A percentile compares a stretch with the other conserved stretches of the same genome.
Conservation (phyloP, 1,139 yeast species). For the Zygosaccharomyces sapae region DNA sequence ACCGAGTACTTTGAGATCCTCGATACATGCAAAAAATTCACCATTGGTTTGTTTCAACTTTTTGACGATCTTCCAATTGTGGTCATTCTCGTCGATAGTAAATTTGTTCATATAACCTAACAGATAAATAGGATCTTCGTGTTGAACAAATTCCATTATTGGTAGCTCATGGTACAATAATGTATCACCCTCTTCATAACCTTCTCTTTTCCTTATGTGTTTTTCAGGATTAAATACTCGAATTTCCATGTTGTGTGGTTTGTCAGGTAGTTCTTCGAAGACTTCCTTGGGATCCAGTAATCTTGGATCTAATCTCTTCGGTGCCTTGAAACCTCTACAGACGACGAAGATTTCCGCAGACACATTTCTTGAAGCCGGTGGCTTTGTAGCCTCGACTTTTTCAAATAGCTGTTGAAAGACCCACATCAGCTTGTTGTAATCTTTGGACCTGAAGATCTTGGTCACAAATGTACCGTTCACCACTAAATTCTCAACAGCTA, state of each 20-base stretch:
- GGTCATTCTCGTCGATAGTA: conserved; percentile 56
- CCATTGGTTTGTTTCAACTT: conserved; percentile 71
- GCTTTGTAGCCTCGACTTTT: conserved; percentile 96
- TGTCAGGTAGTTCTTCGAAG: conserved; percentile 83
- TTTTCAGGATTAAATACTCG: conserved; percentile 92
- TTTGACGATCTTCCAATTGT: conserved; percentile 66
- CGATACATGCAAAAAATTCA: conserved; percentile 76
- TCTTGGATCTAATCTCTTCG: conserved; percentile 89
- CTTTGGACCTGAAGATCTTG: conserved; percentile 94
- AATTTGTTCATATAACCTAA: conserved; percentile 70
- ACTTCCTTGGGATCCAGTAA: conserved; percentile 88
- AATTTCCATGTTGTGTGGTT: conserved; percentile 79
- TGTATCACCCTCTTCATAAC: conserved; percentile 94
- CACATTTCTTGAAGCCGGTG: conserved; percentile 97
- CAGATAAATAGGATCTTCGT: conserved; percentile 78
- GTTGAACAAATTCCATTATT: conserved; percentile 71
- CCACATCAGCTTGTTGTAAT: conserved; percentile 95
- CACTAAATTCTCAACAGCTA: conserved; percentile 89
- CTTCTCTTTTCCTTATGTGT: conserved; percentile 86
- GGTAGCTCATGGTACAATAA: conserved; percentile 69
- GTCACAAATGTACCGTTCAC: conserved; percentile 98
- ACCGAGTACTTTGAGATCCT: conserved; percentile 90
- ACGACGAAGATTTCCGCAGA: conserved; percentile 98
- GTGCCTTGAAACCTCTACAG: conserved; percentile 93
- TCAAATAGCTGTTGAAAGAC: conserved; percentile 93